Evolutionary conservation across 345 rosid species (phyloP).

Genomic region (Eucalyptus cladocalyx): DNA sequence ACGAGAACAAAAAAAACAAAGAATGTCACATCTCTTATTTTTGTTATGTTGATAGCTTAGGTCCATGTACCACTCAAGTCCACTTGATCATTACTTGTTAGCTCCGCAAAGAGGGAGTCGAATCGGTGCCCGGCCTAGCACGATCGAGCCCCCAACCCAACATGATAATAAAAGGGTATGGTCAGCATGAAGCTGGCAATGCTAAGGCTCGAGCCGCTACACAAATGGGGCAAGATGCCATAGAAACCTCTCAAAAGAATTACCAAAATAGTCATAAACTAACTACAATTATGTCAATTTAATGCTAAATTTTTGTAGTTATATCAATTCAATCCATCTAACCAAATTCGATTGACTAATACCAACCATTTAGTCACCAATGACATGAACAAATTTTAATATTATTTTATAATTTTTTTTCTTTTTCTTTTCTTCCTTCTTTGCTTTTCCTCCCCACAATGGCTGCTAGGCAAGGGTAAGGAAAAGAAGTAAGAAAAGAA

Average conservation of each 20-base stretch:
- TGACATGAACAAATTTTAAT: no score
- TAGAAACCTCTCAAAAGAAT: background rate
- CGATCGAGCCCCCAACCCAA: background rate
- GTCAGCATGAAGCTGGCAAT: background rate
- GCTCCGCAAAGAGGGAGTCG: background rate
- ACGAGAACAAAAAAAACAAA: no score
- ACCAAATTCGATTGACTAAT: no score
- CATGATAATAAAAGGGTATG: background rate
- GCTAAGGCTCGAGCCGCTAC: background rate
- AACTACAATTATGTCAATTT: accelerated
- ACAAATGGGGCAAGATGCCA: background rate
- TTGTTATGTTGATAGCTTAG: background rate
- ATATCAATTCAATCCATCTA: accelerated
- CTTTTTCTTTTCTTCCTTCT: no score
- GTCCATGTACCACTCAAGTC: background rate
- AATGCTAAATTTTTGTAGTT: no score
- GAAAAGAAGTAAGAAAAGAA: no score
- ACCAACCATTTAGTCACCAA: accelerated
- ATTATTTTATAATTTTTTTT: no score
- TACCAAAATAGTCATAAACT: accelerated
- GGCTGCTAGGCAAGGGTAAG: no score
- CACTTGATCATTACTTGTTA: background rate
- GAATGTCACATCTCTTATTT: no score
- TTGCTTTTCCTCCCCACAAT: no score
- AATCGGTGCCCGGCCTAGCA: background rate